Conservation (phyloP, 2,329 filamentous ascomycete genomes). For the Arthrobotrys sphaeroides region DNA sequence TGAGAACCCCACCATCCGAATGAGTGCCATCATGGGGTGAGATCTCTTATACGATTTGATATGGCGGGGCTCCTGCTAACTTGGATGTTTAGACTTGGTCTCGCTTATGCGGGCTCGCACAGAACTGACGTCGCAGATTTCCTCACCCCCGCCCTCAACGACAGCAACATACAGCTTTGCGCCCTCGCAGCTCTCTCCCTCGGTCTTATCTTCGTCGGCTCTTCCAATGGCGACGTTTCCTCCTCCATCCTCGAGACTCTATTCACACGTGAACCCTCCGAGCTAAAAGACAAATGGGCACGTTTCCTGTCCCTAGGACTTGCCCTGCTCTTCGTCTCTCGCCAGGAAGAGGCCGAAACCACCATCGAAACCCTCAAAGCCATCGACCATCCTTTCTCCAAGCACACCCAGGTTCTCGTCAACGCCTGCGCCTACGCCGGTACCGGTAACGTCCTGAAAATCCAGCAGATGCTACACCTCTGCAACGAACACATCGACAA, state of each 20-base stretch:
- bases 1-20: conserved; percentile 79
- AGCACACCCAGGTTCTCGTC: conserved; percentile 91
- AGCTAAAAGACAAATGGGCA: conserved; percentile 97
- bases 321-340: conserved; percentile 92
- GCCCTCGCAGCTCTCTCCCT: conserved; percentile 93
- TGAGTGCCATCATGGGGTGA: conserved; percentile 84
- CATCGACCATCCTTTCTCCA: conserved; percentile 95
- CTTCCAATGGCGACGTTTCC: conserved; percentile 87
- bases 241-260: conserved; percentile 91
- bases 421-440: conserved; percentile 98
- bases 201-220: conserved; percentile 91
- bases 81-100: conserved; percentile 70
- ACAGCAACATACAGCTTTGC: conserved; percentile 93
- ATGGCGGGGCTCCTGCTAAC: neutral
- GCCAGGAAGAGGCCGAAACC: conserved; percentile 98
- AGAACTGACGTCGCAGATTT: conserved; percentile 86
- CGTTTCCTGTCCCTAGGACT: conserved; percentile 94
- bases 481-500: conserved; percentile 98
- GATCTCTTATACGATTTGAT: neutral
- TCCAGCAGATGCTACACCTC: conserved; percentile 95
- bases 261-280: conserved; percentile 85
- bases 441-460: conserved; percentile 94
- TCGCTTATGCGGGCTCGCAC: conserved; percentile 94
- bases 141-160: conserved; percentile 85
- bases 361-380: conserved; percentile 96